These are phyloP conservation scores for Themeda triandra DNA, from an alignment of 176 grass and related monocot species.

Conservation along the genomic window DNA sequence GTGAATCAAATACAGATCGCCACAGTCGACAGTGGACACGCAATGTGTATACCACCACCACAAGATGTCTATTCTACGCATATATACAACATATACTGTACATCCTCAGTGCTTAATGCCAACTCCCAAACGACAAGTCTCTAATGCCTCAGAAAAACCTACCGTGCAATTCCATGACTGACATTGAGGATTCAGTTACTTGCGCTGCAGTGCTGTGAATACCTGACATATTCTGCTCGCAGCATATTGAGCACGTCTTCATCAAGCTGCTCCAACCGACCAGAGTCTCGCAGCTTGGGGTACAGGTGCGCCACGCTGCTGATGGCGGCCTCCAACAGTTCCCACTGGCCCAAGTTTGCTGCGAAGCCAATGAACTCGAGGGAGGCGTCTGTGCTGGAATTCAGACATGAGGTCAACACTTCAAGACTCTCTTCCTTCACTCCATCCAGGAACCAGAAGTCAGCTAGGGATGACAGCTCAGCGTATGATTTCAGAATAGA, in stretches of 20 bases:
- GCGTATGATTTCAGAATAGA: conserved; percentile 42
- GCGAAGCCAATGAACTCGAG: conserved; percentile 48
- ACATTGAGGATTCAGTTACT: neutral
- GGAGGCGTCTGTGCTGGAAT: conserved; percentile 20
- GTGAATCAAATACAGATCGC: neutral
- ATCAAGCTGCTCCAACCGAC: conserved; percentile 49
- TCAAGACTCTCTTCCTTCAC: conserved; percentile 54
- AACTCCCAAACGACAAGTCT: neutral
- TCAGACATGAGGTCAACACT: conserved; percentile 35
- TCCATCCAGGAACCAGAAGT: conserved; percentile 77
- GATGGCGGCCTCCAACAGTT: conserved; percentile 52
- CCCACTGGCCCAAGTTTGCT: conserved; percentile 41
- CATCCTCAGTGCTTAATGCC: neutral
- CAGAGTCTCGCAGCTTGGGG: conserved; percentile 51
- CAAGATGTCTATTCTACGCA: neutral
- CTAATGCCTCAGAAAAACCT: neutral
- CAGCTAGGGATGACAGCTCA: conserved; percentile 68
- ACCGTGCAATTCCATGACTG: neutral
- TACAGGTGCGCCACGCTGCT: conserved; percentile 53
- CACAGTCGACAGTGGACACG: neutral
- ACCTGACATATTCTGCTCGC: conserved; percentile 54
- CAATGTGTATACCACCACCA: neutral
- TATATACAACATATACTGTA: neutral
- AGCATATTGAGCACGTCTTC: conserved; percentile 71
- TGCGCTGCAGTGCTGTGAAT: conserved; percentile 4